Base-by-base conservation (phyloP, 768 basidiomycete genomes). In the Tephrocybe sp. region DNA sequence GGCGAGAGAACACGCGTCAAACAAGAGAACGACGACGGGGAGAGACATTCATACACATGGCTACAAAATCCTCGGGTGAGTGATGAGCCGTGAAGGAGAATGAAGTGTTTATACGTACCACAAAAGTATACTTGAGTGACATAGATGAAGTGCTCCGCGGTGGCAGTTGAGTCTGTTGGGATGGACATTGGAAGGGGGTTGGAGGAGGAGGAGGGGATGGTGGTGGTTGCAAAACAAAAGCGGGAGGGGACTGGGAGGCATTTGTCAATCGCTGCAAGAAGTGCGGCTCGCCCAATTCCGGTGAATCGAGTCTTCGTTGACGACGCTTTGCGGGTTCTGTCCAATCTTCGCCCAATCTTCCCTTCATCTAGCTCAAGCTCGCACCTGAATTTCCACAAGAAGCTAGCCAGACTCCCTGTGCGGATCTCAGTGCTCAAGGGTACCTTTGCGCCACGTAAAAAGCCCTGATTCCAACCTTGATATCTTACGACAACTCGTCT, bases 101-200 rank as follows among this genome's bases (percentile, higher is more conserved):
- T 53, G 60, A 54, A 50, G 51, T 54, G 51, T 57, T 39, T 57
- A 51, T 57, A 80, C 86, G 70, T 65, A 90, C 88, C 86, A 74
- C 87, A 90, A 68, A 91, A 90, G 73, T 88, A 88, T 65, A 89
- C 78, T 70, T 91, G 88, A 67, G 77, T 77, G 64, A 88, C 82
- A 69, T 84, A 88, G 67, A 90, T 87, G 65, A 88, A 88, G 64
- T 87, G 78, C 57, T 84, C 78, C 50, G 85, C 83, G 34, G 80
- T 80, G 56, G 75, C 74, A 49, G 75, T 66, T 41, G 77, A 65
- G 65, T 81, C 69, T 47, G 60, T 51, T 46, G 56, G 54, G 33
- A 55, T 33, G 45, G 63, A 59, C 68, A 69, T 71, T 46, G 62
- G 59, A 40, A 40, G 54, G 27, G 38, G 53, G 50, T 43, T 47